Percentiles rank a stretch among this genome's conserved stretches.
Conservation (phyloP, 2,329 filamentous ascomycete species). For the Nannizziopsis arthrosporioides region DNA sequence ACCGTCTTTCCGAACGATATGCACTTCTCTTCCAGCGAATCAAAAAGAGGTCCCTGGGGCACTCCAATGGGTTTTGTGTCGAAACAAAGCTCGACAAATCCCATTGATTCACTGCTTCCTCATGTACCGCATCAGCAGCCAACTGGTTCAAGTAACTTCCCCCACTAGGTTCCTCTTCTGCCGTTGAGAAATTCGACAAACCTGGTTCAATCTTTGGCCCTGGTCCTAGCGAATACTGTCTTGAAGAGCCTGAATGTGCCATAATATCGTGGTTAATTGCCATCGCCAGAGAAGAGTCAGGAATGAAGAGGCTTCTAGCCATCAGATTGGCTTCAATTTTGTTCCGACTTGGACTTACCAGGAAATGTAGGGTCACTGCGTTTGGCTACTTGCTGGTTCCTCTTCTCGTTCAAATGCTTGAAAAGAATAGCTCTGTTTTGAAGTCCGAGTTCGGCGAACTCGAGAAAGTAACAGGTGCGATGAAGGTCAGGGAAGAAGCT, state of each 20-base stretch:
- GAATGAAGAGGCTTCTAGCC: conserved; percentile 54
- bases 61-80: conserved; percentile 41
- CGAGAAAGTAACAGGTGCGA: conserved; percentile 32
- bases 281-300: conserved; percentile 32
- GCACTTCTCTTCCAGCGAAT: conserved; percentile 36
- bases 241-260: conserved; percentile 55
- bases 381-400: conserved; percentile 59
- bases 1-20: conserved; percentile 52
- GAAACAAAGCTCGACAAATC: conserved; percentile 39
- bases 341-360: conserved; percentile 56
- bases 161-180: conserved; percentile 40
- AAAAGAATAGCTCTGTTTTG: conserved; percentile 37
- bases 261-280: conserved; percentile 60
- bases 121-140: conserved; percentile 28
- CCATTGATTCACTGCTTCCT: conserved; percentile 57
- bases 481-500: conserved; percentile 54
- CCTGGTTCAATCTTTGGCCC: conserved; percentile 23
- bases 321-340: conserved; percentile 57
- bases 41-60: conserved; percentile 40
- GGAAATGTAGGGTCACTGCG: conserved; percentile 51
- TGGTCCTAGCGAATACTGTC: conserved; percentile 28
- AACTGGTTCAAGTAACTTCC: conserved; percentile 38
- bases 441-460: conserved; percentile 31
- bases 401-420: conserved; percentile 55
- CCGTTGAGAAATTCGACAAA: conserved; percentile 28